Conservation (phyloP, 1,284 basidiomycete genomes). For the Cystodermella granulosa region DNA sequence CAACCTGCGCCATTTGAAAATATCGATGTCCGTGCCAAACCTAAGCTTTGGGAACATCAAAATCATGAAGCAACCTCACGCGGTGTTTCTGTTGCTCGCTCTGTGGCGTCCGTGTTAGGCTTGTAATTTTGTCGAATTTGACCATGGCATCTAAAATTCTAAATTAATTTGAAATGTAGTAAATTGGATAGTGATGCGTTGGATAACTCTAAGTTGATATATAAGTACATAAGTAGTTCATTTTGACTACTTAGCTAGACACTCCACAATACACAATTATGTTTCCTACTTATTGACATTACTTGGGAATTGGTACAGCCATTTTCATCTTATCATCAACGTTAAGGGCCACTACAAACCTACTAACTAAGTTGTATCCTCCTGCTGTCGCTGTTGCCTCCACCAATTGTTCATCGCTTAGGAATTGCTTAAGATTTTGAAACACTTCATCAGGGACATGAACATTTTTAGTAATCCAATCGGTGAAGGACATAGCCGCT, state of each 20-base stretch:
- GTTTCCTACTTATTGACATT: no score
- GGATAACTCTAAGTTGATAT: no score
- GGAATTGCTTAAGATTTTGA: slow-evolving; percentile 29
- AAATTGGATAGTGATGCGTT: no score
- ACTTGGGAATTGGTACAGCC: slow-evolving; percentile 37
- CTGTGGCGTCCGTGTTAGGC: no score
- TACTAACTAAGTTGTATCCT: slow-evolving; percentile 41
- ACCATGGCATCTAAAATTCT: no score
- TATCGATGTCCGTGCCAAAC: slow-evolving; percentile 79
- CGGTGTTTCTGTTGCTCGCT: no score
- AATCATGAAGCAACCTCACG: no score
- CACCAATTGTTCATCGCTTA: slow-evolving; percentile 40
- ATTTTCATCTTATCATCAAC: slow-evolving; percentile 40
- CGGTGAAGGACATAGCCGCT: slow-evolving; percentile 39
- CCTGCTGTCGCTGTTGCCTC: slow-evolving; percentile 42
- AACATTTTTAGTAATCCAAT: slow-evolving; percentile 37
- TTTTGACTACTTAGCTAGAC: no score
- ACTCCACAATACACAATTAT: no score
- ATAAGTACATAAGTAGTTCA: no score
- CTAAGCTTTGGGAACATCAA: slow-evolving; percentile 76
- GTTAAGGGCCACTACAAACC: slow-evolving; percentile 41
- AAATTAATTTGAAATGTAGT: no score
- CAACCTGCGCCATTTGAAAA: slow-evolving; percentile 78
- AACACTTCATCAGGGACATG: slow-evolving; percentile 39
- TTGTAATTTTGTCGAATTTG: no score